These are phyloP conservation scores for Alternaria panax DNA, from an alignment of 2,329 filamentous ascomycete species.

Conservation along the genomic window DNA sequence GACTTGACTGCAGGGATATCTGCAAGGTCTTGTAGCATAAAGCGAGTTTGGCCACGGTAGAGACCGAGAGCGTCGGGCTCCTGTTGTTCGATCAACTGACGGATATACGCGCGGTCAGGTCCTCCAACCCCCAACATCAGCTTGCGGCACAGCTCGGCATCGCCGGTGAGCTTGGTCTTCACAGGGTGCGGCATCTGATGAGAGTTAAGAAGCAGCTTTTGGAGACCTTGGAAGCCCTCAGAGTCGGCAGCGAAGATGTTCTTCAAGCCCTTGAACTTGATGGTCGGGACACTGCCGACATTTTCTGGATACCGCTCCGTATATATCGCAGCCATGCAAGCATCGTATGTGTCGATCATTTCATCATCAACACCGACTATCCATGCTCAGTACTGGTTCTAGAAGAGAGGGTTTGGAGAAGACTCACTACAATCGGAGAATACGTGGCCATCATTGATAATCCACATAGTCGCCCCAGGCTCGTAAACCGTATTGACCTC, in stretches of 20 bases:
- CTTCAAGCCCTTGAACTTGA: constrained; percentile 37
- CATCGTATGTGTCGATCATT: constrained; percentile 39
- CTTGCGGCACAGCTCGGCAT: constrained; percentile 41
- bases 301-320: constrained; percentile 31
- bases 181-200: constrained; percentile 39
- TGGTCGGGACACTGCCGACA: constrained; percentile 23
- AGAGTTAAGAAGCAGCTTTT: constrained; percentile 27
- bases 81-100: constrained; percentile 37
- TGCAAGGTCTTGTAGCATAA: constrained; percentile 50
- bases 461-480: constrained; percentile 53
- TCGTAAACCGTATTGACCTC: constrained; percentile 51
- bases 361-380: constrained; percentile 55
- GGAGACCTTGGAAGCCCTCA: constrained; percentile 21
- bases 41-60: constrained; percentile 48
- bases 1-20: constrained; percentile 34
- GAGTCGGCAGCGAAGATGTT: constrained; percentile 40
- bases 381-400: constrained; percentile 10
- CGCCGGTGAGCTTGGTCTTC: constrained; percentile 37
- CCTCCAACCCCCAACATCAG: constrained; percentile 38
- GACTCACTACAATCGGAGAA: constrained; percentile 52
- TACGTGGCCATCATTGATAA: constrained; percentile 56
- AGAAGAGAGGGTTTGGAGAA: neutral
- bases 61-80: constrained; percentile 40
- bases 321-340: constrained; percentile 51
- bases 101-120: constrained; percentile 35